Evolutionary conservation across 2,329 filamentous ascomycete genomes (phyloP).

Genomic region (Aspergillus floridensis): DNA sequence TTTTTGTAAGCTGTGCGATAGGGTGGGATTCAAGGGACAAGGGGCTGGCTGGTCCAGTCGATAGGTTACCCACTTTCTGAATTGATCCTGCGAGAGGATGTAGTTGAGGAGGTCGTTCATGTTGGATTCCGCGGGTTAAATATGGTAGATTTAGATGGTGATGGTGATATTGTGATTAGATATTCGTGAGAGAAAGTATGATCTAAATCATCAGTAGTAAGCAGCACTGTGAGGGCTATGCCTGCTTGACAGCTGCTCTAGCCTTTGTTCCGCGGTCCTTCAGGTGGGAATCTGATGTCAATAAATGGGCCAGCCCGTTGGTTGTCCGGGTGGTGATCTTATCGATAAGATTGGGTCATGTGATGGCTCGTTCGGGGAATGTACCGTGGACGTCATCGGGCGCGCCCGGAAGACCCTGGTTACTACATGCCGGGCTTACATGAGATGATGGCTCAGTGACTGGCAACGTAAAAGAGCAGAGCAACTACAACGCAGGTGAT

Average conservation of each 20-base stretch:
- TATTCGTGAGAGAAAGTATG: neutral
- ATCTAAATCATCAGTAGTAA: no score
- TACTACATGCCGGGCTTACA: no score
- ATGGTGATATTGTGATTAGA: neutral
- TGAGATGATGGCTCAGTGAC: no score
- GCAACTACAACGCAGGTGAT: neutral
- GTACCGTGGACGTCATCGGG: neutral
- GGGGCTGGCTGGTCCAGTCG: no score
- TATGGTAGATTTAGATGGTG: neutral
- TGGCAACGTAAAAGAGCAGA: no score
- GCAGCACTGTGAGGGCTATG: neutral
- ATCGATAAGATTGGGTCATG: constrained; percentile 6
- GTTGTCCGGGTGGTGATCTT: constrained; percentile 3
- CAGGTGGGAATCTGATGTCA: constrained; percentile 6
- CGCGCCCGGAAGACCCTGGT: no score
- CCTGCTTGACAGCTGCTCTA: neutral
- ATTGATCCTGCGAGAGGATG: constrained; percentile 59
- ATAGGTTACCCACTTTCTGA: constrained; percentile 47
- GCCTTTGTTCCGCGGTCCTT: neutral
- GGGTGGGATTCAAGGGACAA: constrained; percentile 27
- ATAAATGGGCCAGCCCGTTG: constrained; percentile 4
- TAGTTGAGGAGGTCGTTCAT: constrained; percentile 65
- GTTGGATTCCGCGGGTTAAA: neutral
- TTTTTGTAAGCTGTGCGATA: neutral
- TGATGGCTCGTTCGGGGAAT: neutral